A percentile compares a stretch with the other conserved stretches of the same genome.
phyloP scores from a whole-genome alignment of 78 protist genomes.

The Trichosphaerium sp. region DNA sequence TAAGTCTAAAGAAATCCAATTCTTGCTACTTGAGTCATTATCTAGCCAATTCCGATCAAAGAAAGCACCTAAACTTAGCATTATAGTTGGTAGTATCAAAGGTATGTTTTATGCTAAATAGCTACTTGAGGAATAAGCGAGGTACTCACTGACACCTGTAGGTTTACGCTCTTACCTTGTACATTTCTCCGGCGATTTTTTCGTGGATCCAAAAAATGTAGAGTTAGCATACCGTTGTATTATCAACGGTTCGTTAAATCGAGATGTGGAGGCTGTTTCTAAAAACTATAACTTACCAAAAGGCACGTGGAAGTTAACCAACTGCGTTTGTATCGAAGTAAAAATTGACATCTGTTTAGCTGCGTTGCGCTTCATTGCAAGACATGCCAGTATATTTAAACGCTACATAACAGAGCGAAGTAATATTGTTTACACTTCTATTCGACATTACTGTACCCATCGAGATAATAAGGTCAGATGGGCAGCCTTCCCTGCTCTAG shows the following conservation, averaged over 20 bases:
- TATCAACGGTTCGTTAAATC: slow-evolving; percentile 13
- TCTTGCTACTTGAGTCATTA: slow-evolving; percentile 27
- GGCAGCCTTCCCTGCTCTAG: slow-evolving; percentile 34
- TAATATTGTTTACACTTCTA: slow-evolving; percentile 6
- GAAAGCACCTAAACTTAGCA: slow-evolving; percentile 10
- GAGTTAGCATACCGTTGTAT: slow-evolving; percentile 22
- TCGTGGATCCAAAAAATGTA: slow-evolving; percentile 21
- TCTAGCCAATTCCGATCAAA: slow-evolving; percentile 17
- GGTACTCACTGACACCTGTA: too few species aligned
- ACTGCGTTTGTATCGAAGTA: too few species aligned
- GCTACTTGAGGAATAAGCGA: too few species aligned
- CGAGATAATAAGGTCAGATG: slow-evolving; percentile 24
- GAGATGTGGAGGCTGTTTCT: slow-evolving; percentile 17
- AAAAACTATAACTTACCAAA: too few species aligned
- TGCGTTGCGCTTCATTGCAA: slow-evolving; percentile 1
- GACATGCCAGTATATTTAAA: slow-evolving; percentile 28
- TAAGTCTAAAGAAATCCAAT: slow-evolving; percentile 1
- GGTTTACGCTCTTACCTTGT: slow-evolving; percentile 1
- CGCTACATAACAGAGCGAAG: slow-evolving; percentile 42
- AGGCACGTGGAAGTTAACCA: too few species aligned
- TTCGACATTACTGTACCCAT: slow-evolving; percentile 40
- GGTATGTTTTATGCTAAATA: too few species aligned
- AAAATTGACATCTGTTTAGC: background rate
- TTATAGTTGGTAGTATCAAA: slow-evolving; percentile 2
- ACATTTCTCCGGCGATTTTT: slow-evolving; percentile 24